Conservation (phyloP, 805 yeast species). For the Starmera amethionina region DNA sequence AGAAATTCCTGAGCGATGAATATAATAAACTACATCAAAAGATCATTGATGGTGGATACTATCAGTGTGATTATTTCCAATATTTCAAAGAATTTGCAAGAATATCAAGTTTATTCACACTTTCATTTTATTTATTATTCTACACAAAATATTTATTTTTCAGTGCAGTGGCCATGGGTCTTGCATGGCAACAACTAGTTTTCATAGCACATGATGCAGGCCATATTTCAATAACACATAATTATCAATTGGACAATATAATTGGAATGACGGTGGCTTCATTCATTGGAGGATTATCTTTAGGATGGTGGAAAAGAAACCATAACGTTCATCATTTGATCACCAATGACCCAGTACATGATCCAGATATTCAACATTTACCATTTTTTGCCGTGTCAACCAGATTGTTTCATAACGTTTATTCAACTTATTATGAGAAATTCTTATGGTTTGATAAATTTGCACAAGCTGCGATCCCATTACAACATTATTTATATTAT, state of each 20-base stretch:
- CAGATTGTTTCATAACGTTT: constrained; percentile 55
- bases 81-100: constrained; percentile 64
- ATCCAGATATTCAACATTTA: constrained; percentile 88
- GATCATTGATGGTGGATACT: constrained; percentile 48
- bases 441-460: constrained; percentile 56
- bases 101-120: constrained; percentile 41
- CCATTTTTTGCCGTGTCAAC: constrained; percentile 86
- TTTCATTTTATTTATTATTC: constrained; percentile 36
- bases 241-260: constrained; percentile 65
- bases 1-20: constrained; percentile 40
- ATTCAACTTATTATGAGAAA: constrained; percentile 72
- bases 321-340: constrained; percentile 89
- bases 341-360: constrained; percentile 91
- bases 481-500: constrained; percentile 66
- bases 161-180: constrained; percentile 60
- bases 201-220: constrained; percentile 90
- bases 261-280: constrained; percentile 69
- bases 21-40: constrained; percentile 52
- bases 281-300: constrained; percentile 76
- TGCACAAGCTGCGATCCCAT: constrained; percentile 47
- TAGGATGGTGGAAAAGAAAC: constrained; percentile 94
- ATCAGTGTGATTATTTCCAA: constrained; percentile 63
- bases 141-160: constrained; percentile 32
- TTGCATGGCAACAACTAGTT: constrained; percentile 84
- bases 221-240: constrained; percentile 73